phyloP scores from a whole-genome alignment of 345 rosid genomes.

The Noccaea caerulescens region DNA sequence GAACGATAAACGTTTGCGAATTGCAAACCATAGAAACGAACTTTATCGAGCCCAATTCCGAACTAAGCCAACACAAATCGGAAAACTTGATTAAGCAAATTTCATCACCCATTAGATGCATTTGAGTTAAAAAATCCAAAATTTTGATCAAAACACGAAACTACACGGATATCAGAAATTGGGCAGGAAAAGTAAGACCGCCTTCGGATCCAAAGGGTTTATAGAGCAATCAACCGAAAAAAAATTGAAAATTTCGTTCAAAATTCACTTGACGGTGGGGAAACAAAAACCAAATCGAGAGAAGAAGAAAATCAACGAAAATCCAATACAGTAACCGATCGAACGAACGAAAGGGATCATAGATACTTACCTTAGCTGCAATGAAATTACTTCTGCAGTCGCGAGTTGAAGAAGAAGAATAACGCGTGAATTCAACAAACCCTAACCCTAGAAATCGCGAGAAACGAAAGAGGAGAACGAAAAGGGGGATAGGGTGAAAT shows the following conservation, averaged over 20 bases:
- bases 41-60: background rate
- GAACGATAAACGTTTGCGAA: background rate
- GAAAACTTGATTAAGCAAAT: background rate
- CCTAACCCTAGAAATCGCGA: slow-evolving; percentile 38
- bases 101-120: background rate
- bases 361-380: slow-evolving; percentile 22
- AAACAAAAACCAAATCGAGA: slow-evolving; percentile 7
- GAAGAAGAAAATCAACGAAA: slow-evolving; percentile 18
- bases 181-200: background rate
- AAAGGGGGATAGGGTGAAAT: slow-evolving; percentile 21
- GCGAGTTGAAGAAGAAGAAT: slow-evolving; percentile 25
- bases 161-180: slow-evolving; percentile 4
- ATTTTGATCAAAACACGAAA: background rate
- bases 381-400: slow-evolving; percentile 9
- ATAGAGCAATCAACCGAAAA: slow-evolving; percentile 9
- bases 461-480: slow-evolving; percentile 17
- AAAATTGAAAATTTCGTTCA: slow-evolving; percentile 7
- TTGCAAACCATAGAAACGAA: slow-evolving; percentile 8
- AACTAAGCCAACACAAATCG: slow-evolving; percentile 3
- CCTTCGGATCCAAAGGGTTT: slow-evolving; percentile 36
- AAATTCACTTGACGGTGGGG: background rate
- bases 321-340: background rate
- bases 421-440: slow-evolving; percentile 34
- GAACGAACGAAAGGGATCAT: background rate
- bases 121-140: slow-evolving; percentile 15